Evolutionary conservation across 2,329 filamentous ascomycete species (phyloP).

Genomic region (Colletotrichum theobromicola): DNA sequence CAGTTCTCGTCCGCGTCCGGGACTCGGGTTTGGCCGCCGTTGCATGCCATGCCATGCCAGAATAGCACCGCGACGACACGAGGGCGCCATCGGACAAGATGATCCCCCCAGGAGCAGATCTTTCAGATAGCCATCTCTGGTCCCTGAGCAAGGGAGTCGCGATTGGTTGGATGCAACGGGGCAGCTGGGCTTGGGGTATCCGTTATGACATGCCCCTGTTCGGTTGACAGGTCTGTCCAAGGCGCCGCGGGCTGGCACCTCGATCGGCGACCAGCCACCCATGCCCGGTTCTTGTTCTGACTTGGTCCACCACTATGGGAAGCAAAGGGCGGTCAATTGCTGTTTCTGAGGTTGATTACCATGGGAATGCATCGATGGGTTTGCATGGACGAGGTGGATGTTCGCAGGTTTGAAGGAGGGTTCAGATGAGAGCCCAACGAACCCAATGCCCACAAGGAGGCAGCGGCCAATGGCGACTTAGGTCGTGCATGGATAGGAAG

Average conservation of each 20-base stretch:
- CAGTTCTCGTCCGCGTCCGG: neutral
- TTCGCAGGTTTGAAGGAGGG: neutral
- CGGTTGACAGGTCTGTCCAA: neutral
- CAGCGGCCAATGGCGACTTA: constrained; percentile 1
- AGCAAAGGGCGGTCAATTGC: constrained; percentile 19
- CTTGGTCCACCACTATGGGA: neutral
- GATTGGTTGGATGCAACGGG: neutral
- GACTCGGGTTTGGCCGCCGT: neutral
- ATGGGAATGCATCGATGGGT: neutral
- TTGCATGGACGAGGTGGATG: constrained; percentile 10
- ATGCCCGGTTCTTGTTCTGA: neutral
- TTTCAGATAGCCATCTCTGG: neutral
- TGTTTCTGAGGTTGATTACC: neutral
- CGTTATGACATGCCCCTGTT: constrained; percentile 10
- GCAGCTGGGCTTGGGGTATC: neutral
- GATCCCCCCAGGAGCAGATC: neutral
- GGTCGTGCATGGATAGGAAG: neutral
- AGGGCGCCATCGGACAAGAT: constrained; percentile 6
- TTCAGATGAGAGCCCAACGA: constrained; percentile 14
- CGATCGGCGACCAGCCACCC: neutral
- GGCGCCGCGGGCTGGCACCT: neutral
- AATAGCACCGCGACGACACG: neutral
- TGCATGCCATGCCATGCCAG: neutral
- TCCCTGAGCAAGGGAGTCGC: constrained; percentile 1
- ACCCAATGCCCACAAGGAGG: constrained; percentile 6